Conservation (phyloP, 179 eudicot genomes). For the Beta corolliflora region DNA sequence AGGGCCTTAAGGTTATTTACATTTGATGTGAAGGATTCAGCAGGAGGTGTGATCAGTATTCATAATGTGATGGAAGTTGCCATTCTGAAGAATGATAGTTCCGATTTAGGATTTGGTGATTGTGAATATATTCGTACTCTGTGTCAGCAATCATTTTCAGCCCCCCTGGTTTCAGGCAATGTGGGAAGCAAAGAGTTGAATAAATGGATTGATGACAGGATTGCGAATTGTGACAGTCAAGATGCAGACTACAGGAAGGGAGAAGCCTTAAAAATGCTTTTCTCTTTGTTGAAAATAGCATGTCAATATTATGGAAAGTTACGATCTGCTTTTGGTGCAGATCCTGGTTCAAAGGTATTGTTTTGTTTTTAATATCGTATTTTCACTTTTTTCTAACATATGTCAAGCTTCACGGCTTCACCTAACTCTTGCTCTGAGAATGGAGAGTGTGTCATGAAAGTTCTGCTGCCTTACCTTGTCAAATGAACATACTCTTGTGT, state of each 20-base stretch:
- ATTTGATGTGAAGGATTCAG: slow-evolving; percentile 57
- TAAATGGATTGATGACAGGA: slow-evolving; percentile 80
- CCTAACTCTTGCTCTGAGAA: neutral
- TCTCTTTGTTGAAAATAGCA: slow-evolving; percentile 71
- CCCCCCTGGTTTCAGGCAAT: slow-evolving; percentile 73
- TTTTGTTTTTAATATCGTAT: neutral
- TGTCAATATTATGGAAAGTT: slow-evolving; percentile 78
- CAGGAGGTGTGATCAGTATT: slow-evolving; percentile 53
- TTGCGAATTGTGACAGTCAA: slow-evolving; percentile 33
- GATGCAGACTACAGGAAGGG: slow-evolving; percentile 40
- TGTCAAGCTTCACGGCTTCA: neutral
- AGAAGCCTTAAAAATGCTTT: slow-evolving; percentile 53
- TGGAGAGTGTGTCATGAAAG: neutral
- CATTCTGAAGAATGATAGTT: slow-evolving; percentile 34
- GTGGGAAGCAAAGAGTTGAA: slow-evolving; percentile 65
- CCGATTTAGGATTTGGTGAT: slow-evolving; percentile 36
- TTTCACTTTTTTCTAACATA: neutral
- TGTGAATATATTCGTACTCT: slow-evolving; percentile 50
- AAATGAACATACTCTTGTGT: neutral
- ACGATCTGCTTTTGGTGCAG: slow-evolving; percentile 65
- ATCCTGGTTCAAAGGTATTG: slow-evolving; percentile 49
- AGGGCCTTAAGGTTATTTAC: slow-evolving; percentile 19
- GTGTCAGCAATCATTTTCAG: slow-evolving; percentile 55
- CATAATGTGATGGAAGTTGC: slow-evolving; percentile 60
- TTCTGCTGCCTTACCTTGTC: neutral